phyloP scores from a whole-genome alignment of 768 basidiomycete genomes.

The Sarcodon sp. region DNA sequence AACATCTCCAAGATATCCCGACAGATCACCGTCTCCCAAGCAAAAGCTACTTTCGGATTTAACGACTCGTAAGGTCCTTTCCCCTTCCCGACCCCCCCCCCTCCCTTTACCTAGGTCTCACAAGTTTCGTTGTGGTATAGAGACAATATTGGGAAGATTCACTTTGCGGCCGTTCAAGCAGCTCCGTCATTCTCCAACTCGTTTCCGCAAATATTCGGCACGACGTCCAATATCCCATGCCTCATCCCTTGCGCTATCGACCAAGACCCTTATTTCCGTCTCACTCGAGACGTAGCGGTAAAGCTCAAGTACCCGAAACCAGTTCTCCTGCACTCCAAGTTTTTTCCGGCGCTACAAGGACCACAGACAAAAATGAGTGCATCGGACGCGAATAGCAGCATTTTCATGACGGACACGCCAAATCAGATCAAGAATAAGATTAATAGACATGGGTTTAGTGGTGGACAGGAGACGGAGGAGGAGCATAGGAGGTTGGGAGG shows the following conservation, averaged over 20 bases:
- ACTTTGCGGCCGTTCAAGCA: slow-evolving; percentile 93
- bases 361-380: slow-evolving; percentile 99
- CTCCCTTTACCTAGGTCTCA: not conserved
- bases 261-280: slow-evolving; percentile 94
- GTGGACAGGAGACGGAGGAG: slow-evolving; percentile 92
- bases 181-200: slow-evolving; percentile 96
- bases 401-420: slow-evolving; percentile 91
- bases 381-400: slow-evolving; percentile 82
- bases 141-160: slow-evolving; percentile 96
- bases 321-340: slow-evolving; percentile 83
- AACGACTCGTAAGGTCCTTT: slow-evolving; percentile 63
- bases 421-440: slow-evolving; percentile 97
- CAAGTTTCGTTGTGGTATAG: slow-evolving; percentile 25
- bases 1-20: slow-evolving; percentile 90
- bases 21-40: slow-evolving; percentile 86
- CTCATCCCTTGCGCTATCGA: slow-evolving; percentile 98
- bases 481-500: slow-evolving; percentile 85
- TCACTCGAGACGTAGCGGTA: slow-evolving; percentile 90
- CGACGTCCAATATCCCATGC: slow-evolving; percentile 69
- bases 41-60: slow-evolving; percentile 94
- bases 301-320: slow-evolving; percentile 97
- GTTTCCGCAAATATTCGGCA: slow-evolving; percentile 95
- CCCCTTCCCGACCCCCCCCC: not conserved
- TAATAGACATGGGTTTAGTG: slow-evolving; percentile 91
- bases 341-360: slow-evolving; percentile 97